Evolutionary conservation across 148 eudicot genomes (phyloP), one percentile per base, ranked within the genome.

Genomic region (Polygonum maritimum): DNA sequence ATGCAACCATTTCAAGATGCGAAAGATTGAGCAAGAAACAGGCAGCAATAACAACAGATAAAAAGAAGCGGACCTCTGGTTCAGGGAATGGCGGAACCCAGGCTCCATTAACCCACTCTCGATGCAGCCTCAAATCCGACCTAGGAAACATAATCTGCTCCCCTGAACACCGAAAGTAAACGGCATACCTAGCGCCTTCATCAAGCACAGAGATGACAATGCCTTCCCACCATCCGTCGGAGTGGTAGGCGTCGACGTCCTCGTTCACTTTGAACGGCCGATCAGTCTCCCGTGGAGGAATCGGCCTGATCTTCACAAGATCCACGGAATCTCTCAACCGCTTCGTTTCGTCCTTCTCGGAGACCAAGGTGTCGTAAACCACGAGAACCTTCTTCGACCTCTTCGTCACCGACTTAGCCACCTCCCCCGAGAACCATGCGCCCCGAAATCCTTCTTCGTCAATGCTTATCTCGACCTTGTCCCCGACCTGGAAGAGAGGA

Each of bases 211-310:
- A 82, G 10, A 94, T 94, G 44, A 94, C 60, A 18, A 89, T 85
- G 73, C 98, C 97, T 76, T 90, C 97, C 98, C 98, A 93, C 98
- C 98, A 93, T 4, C 94, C 98, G 48, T 94, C 98, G 36, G 83
- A 83, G 74, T 82, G 75, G 49, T 54, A 88, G 16, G 89, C 97
- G 75, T 94, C 93, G 74, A 94, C 98, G 51, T 91, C 97, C 11
- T 89, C 97, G 70, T 86, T 84, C 76, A 88, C 54, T 41, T 77
- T 47, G 57, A 88, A 93, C 0, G 69, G 15, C 78, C 82, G 78
- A 73, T 18, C 41, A 22, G 3, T 13, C 75, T 90, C 95, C 7
- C 83, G 79, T 0, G 93, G 93, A 9, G 97, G 87, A 7, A 38
- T 72, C 13, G 98, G 98, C 80, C 98, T 80, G 48, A 94, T 79